Evolutionary conservation across 805 yeast species (phyloP), one percentile per base, ranked within the genome.

Genomic region (Lipomyces chichibuensis): DNA sequence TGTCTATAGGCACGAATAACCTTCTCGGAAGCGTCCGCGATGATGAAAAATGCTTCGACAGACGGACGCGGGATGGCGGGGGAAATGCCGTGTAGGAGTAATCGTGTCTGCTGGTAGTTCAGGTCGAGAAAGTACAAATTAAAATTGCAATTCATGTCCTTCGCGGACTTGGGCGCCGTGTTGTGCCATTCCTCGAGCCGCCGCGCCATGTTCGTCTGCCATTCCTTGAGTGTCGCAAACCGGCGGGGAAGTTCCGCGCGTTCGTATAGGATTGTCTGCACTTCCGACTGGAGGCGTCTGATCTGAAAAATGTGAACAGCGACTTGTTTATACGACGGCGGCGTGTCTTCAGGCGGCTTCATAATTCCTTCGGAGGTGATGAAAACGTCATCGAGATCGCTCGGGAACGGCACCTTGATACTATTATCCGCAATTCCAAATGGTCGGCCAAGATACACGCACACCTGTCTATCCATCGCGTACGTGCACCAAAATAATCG

Each of bases 401-500:
- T 84, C 0, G 97, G 96, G 75, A 88, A 90, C 53, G 85, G 85
- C 1, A 90, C 88, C 61, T 85, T 83, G 56, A 92, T 85, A 60
- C 87, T 83, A 70, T 89, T 92, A 72, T 92, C 97, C 0, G 96
- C 95, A 0, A 92, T 88, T 0, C 96, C 95, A 71, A 89, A 88
- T 0, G 97, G 97, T 51, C 97, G 82, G 0, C 96, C 96, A 60
- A 92, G 80, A 75, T 92, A 92, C 56, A 92, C 87, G 75, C 96
- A 89, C 9, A 91, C 87, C 75, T 92, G 97, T 29, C 97, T 79
- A 76, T 92, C 98, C 64, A 93, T 78, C 0, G 93, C 84, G 75
- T 92, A 92, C 1, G 94, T 87, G 76, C 96, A 89, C 98, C 98
- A 92, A 73, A 93, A 92, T 33, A 91, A 75, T 56, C 96, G 78